phyloP scores from a whole-genome alignment of 768 basidiomycete genomes.

The Amanita rubescens region DNA sequence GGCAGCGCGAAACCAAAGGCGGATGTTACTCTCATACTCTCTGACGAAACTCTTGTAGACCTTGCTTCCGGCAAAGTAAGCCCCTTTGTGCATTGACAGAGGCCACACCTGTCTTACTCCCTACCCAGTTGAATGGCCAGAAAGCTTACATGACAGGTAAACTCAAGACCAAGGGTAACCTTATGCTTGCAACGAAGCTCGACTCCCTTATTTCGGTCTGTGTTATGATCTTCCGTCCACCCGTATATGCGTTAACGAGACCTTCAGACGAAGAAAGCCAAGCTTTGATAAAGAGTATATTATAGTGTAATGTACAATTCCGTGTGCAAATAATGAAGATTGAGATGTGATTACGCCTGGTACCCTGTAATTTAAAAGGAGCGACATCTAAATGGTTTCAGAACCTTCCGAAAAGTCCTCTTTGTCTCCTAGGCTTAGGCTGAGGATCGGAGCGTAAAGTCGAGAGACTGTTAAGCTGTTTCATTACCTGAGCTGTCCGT shows the following conservation, averaged over 20 bases:
- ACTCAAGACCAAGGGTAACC: slow-evolving; percentile 86
- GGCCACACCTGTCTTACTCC: not conserved
- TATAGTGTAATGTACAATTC: slow-evolving; percentile 3
- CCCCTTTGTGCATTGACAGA: not conserved
- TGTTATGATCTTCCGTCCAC: not conserved
- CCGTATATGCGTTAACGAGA: not conserved
- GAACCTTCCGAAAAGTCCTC: slow-evolving; percentile 76
- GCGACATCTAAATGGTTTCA: slow-evolving; percentile 19
- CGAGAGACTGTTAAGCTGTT: slow-evolving; percentile 87
- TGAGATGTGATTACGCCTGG: not conserved
- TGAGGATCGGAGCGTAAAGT: slow-evolving; percentile 81
- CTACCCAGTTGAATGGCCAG: slow-evolving; percentile 69
- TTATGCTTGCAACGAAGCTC: slow-evolving; percentile 93
- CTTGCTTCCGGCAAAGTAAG: slow-evolving; percentile 67
- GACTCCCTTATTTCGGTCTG: slow-evolving; percentile 73
- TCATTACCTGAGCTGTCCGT: slow-evolving; percentile 64
- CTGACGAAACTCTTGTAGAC: slow-evolving; percentile 67
- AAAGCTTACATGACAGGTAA: slow-evolving; percentile 96
- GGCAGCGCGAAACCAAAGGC: slow-evolving; percentile 67
- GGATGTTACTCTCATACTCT: slow-evolving; percentile 75
- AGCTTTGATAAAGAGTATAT: slow-evolving; percentile 31
- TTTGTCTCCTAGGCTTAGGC: slow-evolving; percentile 61
- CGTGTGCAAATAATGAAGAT: not conserved
- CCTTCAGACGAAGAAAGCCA: slow-evolving; percentile 35
- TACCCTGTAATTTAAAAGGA: not conserved